phyloP scores from a whole-genome alignment of 192 early-diverging fungal species.

The Coemansia asiatica region DNA sequence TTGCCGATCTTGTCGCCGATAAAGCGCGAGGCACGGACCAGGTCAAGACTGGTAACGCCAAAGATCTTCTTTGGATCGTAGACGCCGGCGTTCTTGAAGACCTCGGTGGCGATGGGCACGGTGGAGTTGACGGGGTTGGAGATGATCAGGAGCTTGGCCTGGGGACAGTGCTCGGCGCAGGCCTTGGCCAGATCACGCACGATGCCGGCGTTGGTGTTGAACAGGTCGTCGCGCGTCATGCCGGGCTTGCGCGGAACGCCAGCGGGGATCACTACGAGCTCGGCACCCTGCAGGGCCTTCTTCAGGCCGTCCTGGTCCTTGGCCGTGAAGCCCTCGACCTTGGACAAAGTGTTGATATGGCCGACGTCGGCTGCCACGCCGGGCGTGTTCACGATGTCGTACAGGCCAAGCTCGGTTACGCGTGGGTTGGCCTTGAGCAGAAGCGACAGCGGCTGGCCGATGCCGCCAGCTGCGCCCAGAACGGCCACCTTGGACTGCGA shows the following conservation, averaged over 20 bases:
- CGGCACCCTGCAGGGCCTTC: conserved; percentile 69
- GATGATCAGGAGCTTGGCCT: conserved; percentile 85
- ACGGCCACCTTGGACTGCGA: conserved; percentile 64
- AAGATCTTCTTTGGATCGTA: conserved; percentile 86
- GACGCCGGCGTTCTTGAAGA: conserved; percentile 82
- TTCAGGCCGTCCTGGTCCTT: conserved; percentile 73
- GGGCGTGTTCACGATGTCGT: conserved; percentile 94
- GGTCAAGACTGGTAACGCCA: conserved; percentile 96
- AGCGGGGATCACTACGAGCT: conserved; percentile 93
- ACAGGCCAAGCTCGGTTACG: conserved; percentile 85
- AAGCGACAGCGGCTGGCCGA: conserved; percentile 96
- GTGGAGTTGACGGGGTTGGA: conserved; percentile 98
- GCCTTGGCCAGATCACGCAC: conserved; percentile 79
- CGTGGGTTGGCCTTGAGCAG: conserved; percentile 88
- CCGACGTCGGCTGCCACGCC: conserved; percentile 96
- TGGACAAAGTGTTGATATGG: conserved; percentile 85
- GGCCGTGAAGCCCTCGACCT: conserved; percentile 73
- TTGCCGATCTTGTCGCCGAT: conserved; percentile 77
- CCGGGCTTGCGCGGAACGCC: conserved; percentile 98
- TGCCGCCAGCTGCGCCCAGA: conserved; percentile 86
- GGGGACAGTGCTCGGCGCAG: conserved; percentile 76
- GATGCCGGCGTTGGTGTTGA: conserved; percentile 96
- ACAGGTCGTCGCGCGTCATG: conserved; percentile 98
- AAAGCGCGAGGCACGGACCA: conserved; percentile 96
- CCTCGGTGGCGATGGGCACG: conserved; percentile 90